Percentiles rank a stretch among this genome's conserved stretches.
Conservation (phyloP, 2,329 filamentous ascomycete species). For the Penicillium verrucosum region DNA sequence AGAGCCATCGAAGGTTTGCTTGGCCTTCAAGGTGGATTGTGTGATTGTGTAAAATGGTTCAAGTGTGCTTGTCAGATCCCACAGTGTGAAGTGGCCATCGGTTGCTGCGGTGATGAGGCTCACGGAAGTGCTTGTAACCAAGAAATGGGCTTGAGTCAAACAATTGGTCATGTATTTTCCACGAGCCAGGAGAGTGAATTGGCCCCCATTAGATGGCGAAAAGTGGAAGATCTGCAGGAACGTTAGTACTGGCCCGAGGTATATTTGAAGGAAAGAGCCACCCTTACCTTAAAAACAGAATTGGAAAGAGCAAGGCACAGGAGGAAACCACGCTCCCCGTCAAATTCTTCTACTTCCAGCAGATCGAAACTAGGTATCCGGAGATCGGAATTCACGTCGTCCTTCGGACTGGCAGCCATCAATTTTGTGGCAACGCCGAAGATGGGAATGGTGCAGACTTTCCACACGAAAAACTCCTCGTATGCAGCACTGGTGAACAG, state of each 20-base stretch:
- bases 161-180: slow-evolving; percentile 70
- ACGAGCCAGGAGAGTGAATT: slow-evolving; percentile 47
- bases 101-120: slow-evolving; percentile 65
- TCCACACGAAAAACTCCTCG: slow-evolving; percentile 89
- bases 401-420: slow-evolving; percentile 49
- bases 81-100: slow-evolving; percentile 71
- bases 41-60: slow-evolving; percentile 28
- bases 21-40: slow-evolving; percentile 18
- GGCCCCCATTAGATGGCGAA: slow-evolving; percentile 21
- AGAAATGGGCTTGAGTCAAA: slow-evolving; percentile 60
- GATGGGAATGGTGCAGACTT: slow-evolving; percentile 55
- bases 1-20: slow-evolving; percentile 23
- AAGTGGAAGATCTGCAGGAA: slow-evolving; percentile 46
- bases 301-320: slow-evolving; percentile 79
- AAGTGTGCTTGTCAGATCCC: slow-evolving; percentile 44
- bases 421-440: slow-evolving; percentile 54
- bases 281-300: slow-evolving; percentile 63
- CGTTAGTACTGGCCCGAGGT: slow-evolving; percentile 8
- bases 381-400: slow-evolving; percentile 60
- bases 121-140: slow-evolving; percentile 44
- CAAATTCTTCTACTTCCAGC: slow-evolving; percentile 27
- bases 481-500: slow-evolving; percentile 83
- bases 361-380: slow-evolving; percentile 79
- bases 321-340: slow-evolving; percentile 44
- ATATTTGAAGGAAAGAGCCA: neutral